Evolutionary conservation across 2,329 filamentous ascomycete species (phyloP).

Genomic region (Alternaria infectoria): DNA sequence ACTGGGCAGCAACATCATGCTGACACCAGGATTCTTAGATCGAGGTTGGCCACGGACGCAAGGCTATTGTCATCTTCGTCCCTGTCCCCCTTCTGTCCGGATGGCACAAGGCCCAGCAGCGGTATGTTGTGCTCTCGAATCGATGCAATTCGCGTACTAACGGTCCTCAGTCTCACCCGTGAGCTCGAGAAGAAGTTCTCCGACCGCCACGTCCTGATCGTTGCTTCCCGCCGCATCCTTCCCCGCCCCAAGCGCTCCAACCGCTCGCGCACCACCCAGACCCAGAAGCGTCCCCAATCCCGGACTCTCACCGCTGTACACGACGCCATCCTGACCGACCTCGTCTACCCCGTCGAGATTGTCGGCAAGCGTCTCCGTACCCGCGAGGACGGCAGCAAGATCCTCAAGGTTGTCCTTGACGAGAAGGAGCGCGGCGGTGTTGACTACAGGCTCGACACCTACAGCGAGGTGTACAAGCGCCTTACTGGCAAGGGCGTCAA

Average conservation of each 20-base stretch:
- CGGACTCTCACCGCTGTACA: slow-evolving; percentile 98
- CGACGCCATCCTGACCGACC: slow-evolving; percentile 96
- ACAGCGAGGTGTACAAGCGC: slow-evolving; percentile 98
- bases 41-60: slow-evolving; percentile 99
- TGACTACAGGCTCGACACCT: slow-evolving; percentile 99
- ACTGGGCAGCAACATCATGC: slow-evolving; percentile 60
- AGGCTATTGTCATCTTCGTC: slow-evolving; percentile 99
- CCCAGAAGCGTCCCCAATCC: slow-evolving; percentile 97
- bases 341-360: slow-evolving; percentile 99
- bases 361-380: slow-evolving; percentile 98
- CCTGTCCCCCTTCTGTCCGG: slow-evolving; percentile 96
- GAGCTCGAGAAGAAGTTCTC: slow-evolving; percentile 99
- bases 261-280: slow-evolving; percentile 94
- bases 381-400: slow-evolving; percentile 98
- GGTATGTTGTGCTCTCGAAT: slow-evolving; percentile 67
- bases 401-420: slow-evolving; percentile 98
- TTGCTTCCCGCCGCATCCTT: slow-evolving; percentile 97
- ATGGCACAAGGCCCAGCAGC: slow-evolving; percentile 99
- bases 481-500: slow-evolving; percentile 94
- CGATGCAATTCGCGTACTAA: slow-evolving; percentile 5
- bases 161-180: slow-evolving; percentile 79
- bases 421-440: slow-evolving; percentile 99
- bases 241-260: slow-evolving; percentile 98
- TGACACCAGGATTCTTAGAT: slow-evolving; percentile 75
- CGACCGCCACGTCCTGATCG: slow-evolving; percentile 98